Conservation (phyloP, 805 yeast species). For the Yarrowia sp. region DNA sequence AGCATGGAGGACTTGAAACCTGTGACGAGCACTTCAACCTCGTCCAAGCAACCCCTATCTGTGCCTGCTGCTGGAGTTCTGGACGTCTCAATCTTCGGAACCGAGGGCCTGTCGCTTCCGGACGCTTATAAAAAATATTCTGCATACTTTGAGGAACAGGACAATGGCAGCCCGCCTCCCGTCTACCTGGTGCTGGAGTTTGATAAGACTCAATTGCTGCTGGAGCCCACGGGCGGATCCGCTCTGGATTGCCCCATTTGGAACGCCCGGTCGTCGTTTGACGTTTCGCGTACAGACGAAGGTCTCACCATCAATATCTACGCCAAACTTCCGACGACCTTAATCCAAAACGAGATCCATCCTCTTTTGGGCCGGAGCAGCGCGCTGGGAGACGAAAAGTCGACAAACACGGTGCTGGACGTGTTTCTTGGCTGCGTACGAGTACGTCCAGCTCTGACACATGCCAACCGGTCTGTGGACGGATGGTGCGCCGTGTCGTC, state of each 20-base stretch:
- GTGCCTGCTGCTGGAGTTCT: constrained; percentile 6
- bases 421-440: constrained; percentile 76
- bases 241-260: constrained; percentile 74
- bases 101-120: constrained; percentile 27
- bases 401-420: constrained; percentile 57
- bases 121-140: constrained; percentile 21
- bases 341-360: constrained; percentile 14
- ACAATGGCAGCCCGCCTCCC: constrained; percentile 55
- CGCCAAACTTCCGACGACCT: constrained; percentile 62
- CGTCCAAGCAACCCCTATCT: background rate
- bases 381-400: constrained; percentile 35
- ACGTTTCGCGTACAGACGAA: constrained; percentile 70
- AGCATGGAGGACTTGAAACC: background rate
- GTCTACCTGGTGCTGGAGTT: constrained; percentile 89
- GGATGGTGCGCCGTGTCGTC: constrained; percentile 44
- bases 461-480: constrained; percentile 40
- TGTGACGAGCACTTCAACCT: background rate
- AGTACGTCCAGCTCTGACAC: constrained; percentile 52
- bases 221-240: constrained; percentile 86
- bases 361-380: constrained; percentile 31
- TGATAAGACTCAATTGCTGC: constrained; percentile 91
- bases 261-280: constrained; percentile 90
- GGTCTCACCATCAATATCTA: constrained; percentile 78
- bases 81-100: constrained; percentile 18
- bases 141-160: constrained; percentile 30